Percentiles rank a stretch among this genome's conserved stretches.
phyloP scores from a whole-genome alignment of 2,329 filamentous ascomycete species.

The Pseudodiploospora longispora region DNA sequence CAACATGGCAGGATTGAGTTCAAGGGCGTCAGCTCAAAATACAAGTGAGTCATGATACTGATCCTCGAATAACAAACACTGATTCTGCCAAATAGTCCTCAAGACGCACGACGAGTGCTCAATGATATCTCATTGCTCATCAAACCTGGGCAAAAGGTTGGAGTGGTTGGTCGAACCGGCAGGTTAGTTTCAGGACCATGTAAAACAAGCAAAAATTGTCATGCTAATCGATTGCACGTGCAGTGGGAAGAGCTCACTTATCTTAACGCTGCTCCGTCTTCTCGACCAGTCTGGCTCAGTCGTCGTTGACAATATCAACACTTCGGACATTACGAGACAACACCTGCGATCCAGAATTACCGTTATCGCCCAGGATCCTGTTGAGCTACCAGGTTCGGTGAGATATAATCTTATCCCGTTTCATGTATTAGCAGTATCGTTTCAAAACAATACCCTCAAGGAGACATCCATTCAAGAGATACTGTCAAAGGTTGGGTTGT shows the following conservation, averaged over 20 bases:
- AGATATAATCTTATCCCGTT: conserved; percentile 35
- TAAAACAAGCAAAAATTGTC: no score
- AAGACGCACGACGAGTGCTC: neutral
- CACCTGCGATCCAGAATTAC: neutral
- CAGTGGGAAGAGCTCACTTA: conserved; percentile 34
- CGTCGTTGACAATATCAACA: conserved; percentile 1
- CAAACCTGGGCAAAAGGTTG: conserved; percentile 23
- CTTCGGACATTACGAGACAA: neutral
- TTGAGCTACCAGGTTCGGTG: conserved; percentile 1
- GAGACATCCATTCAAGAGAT: conserved; percentile 11
- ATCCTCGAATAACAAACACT: no score
- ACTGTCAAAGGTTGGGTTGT: conserved; percentile 28
- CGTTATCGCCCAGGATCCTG: conserved; percentile 8
- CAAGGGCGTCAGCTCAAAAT: conserved; percentile 25
- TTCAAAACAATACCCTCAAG: conserved; percentile 20
- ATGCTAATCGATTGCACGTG: no score
- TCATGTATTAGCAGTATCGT: conserved; percentile 14
- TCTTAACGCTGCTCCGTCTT: conserved; percentile 32
- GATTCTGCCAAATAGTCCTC: no score
- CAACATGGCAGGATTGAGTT: conserved; percentile 21
- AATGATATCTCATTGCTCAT: conserved; percentile 16
- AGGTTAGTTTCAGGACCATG: conserved; percentile 3
- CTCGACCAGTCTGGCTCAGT: conserved; percentile 23
- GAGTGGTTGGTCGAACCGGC: conserved; percentile 30
- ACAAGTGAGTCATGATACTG: conserved; percentile 12